Percentiles rank a stretch among this genome's conserved stretches.
Evolutionary conservation across 2,329 filamentous ascomycete species (phyloP).

Genomic region (Colletotrichum sp.): DNA sequence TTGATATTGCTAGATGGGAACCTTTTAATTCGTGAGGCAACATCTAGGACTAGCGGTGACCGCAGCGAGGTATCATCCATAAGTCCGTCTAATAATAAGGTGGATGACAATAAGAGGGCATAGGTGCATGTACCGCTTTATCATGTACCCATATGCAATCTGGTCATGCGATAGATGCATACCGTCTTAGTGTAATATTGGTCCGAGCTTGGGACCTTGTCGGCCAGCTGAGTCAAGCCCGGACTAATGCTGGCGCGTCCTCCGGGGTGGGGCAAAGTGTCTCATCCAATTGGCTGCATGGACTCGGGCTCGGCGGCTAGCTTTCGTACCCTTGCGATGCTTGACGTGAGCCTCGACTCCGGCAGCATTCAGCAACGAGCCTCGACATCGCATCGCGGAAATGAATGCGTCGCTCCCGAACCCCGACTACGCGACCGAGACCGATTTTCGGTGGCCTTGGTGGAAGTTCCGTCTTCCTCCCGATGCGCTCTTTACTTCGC

Average conservation of each 20-base stretch:
- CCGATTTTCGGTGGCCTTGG: neutral
- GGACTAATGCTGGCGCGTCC: neutral
- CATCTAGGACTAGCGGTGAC: neutral
- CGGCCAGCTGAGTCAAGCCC: too few species aligned
- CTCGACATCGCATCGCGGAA: neutral
- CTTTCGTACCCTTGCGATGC: too few species aligned
- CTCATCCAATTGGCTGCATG: too few species aligned
- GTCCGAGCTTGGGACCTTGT: neutral
- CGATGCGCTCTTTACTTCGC: neutral
- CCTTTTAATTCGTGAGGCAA: neutral
- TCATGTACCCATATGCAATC: neutral
- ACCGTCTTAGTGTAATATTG: neutral
- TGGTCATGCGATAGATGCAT: neutral
- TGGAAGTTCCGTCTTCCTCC: neutral
- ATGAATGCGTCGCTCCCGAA: neutral
- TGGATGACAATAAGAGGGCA: neutral
- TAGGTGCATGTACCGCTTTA: neutral
- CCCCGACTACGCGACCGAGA: neutral
- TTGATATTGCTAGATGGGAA: neutral
- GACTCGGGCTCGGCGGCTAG: too few species aligned
- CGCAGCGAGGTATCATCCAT: too few species aligned
- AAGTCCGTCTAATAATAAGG: too few species aligned
- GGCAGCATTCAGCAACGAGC: neutral
- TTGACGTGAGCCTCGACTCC: neutral
- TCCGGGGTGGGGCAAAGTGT: too few species aligned